Evolutionary conservation across 352 stramenopile genomes (phyloP).

Genomic region (Pythium biforme): DNA sequence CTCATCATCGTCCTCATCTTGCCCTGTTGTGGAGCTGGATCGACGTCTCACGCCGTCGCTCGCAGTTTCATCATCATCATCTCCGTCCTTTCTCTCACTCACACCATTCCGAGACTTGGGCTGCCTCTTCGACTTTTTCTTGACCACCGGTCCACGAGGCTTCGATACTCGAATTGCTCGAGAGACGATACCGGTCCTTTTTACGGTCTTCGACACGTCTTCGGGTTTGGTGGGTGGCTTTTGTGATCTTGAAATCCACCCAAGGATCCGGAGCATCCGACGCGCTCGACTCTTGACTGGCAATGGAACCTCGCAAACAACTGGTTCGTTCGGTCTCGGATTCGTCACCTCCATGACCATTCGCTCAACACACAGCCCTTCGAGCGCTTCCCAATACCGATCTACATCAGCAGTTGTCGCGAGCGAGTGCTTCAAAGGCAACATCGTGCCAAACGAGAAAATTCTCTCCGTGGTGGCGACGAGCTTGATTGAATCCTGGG

Average conservation of each 20-base stretch:
- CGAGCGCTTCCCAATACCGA: constrained; percentile 74
- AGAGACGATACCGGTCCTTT: constrained; percentile 70
- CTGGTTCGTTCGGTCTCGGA: constrained; percentile 47
- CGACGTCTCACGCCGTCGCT: not conserved
- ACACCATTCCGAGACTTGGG: not conserved
- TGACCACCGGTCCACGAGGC: constrained; percentile 10
- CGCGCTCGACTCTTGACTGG: constrained; percentile 57
- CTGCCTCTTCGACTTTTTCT: constrained; percentile 22
- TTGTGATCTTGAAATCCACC: constrained; percentile 72
- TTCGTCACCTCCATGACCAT: constrained; percentile 78
- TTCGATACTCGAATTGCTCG: constrained; percentile 34
- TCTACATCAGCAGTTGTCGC: constrained; percentile 41
- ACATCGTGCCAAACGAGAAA: constrained; percentile 60
- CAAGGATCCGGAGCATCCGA: constrained; percentile 66
- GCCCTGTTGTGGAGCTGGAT: not conserved
- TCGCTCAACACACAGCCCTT: constrained; percentile 76
- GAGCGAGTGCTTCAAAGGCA: constrained; percentile 64
- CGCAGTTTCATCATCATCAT: not conserved
- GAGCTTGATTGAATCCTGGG: constrained; percentile 36
- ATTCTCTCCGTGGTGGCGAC: constrained; percentile 64
- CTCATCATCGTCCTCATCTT: constrained; percentile 7
- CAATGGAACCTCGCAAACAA: constrained; percentile 60
- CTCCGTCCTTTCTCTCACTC: not conserved
- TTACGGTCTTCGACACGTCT: constrained; percentile 18
- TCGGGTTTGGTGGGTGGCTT: constrained; percentile 33